Evolutionary conservation across 768 basidiomycete species (phyloP).

Genomic region (Arthromyces matolae): DNA sequence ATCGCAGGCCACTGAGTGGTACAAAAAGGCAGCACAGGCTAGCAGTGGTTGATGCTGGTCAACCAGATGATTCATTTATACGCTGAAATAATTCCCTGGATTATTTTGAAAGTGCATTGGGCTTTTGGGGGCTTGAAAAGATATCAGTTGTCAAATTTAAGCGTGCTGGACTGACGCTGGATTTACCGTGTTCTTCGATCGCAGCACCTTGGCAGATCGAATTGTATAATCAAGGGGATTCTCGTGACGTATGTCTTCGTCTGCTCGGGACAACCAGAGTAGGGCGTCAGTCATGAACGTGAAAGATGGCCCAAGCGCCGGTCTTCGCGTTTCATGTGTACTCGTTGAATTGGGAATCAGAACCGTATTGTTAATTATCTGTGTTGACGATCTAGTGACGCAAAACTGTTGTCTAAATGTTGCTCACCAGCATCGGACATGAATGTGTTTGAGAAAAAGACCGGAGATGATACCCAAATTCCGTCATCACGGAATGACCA

Average conservation of each 20-base stretch:
- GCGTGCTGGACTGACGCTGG: neutral
- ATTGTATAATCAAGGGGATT: slow-evolving; percentile 16
- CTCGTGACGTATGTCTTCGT: slow-evolving; percentile 14
- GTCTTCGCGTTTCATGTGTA: slow-evolving; percentile 43
- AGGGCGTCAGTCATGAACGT: slow-evolving; percentile 69
- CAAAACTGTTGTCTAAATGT: slow-evolving; percentile 14
- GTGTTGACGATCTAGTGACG: slow-evolving; percentile 1
- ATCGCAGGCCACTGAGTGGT: too few species aligned
- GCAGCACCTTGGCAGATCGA: slow-evolving; percentile 38
- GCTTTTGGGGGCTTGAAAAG: slow-evolving; percentile 31
- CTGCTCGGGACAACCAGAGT: slow-evolving; percentile 54
- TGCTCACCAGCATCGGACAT: slow-evolving; percentile 52
- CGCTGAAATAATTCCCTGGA: slow-evolving; percentile 21
- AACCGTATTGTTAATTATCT: slow-evolving; percentile 63
- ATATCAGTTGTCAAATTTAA: slow-evolving; percentile 2
- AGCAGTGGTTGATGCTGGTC: too few species aligned
- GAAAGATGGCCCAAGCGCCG: slow-evolving; percentile 75
- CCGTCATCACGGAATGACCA: slow-evolving; percentile 72
- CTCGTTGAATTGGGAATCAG: slow-evolving; percentile 13
- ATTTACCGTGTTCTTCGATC: slow-evolving; percentile 39
- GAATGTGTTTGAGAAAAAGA: slow-evolving; percentile 40
- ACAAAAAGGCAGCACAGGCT: too few species aligned
- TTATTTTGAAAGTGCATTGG: slow-evolving; percentile 39
- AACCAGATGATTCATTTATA: too few species aligned
- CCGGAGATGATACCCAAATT: slow-evolving; percentile 65